Evolutionary conservation across 1,139 yeast species (phyloP).

Genomic region (Yarrowia galli): DNA sequence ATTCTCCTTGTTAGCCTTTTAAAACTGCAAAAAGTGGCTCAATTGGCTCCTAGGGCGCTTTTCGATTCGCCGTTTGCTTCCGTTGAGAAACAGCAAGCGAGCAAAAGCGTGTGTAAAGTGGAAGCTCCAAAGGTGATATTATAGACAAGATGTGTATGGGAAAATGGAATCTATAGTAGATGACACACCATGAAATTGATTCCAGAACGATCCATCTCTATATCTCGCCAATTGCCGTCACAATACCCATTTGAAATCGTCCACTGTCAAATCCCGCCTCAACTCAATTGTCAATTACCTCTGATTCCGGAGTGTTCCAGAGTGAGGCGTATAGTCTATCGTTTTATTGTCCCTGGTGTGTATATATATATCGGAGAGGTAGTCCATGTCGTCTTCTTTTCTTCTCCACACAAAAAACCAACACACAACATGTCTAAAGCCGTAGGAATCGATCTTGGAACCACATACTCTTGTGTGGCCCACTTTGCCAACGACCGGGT

Average conservation of each 20-base stretch:
- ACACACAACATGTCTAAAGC: slow-evolving; percentile 49
- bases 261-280: background rate
- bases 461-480: slow-evolving; percentile 98
- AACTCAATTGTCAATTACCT: slow-evolving; percentile 18
- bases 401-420: background rate
- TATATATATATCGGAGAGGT: background rate
- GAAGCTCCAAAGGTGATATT: background rate
- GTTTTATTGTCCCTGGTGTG: too few relatives aligned
- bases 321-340: slow-evolving; percentile 29
- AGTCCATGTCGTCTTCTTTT: background rate
- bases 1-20: background rate
- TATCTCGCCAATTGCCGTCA: background rate
- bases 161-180: too few relatives aligned
- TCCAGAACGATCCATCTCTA: background rate
- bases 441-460: slow-evolving; percentile 90
- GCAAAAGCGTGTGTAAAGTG: background rate
- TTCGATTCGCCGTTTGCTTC: background rate
- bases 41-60: background rate
- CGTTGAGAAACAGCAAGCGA: background rate
- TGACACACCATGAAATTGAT: background rate
- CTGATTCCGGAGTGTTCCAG: background rate
- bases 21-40: background rate
- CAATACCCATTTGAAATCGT: background rate
- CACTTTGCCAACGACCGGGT: slow-evolving; percentile 89
- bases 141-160: background rate